phyloP scores from a whole-genome alignment of 2,329 filamentous ascomycete species.

The Plenodomus biglobosus region DNA sequence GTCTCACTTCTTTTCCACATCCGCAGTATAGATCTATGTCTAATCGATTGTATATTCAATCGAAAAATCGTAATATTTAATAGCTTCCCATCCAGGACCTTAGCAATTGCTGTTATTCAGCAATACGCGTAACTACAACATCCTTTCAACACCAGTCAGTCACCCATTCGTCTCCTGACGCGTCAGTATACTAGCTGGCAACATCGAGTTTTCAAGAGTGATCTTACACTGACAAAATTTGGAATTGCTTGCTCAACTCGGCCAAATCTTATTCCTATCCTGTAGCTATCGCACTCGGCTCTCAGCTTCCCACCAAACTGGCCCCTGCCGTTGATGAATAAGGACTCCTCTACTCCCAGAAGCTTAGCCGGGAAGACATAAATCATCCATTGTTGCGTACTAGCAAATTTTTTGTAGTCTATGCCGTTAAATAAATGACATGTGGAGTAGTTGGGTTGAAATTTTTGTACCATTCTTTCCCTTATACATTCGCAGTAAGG shows the following conservation, averaged over 20 bases:
- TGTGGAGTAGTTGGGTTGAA: constrained; percentile 45
- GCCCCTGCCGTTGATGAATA: constrained; percentile 41
- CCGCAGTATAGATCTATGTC: constrained; percentile 6
- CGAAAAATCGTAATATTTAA: constrained; percentile 26
- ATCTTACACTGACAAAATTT: constrained; percentile 53
- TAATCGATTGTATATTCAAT: constrained; percentile 23
- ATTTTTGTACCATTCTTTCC: constrained; percentile 50
- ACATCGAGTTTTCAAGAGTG: constrained; percentile 21
- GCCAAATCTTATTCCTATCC: constrained; percentile 45
- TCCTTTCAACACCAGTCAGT: not conserved
- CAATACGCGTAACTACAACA: too few relatives aligned
- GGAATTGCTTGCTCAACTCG: constrained; percentile 43
- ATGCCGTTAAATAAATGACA: constrained; percentile 46
- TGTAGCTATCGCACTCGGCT: constrained; percentile 32
- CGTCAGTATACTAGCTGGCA: constrained; percentile 24
- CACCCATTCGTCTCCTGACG: constrained; percentile 10
- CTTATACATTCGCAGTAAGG: constrained; percentile 48
- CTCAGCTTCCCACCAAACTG: constrained; percentile 34
- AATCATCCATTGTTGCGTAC: constrained; percentile 46
- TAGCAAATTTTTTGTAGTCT: constrained; percentile 44
- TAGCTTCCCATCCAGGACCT: constrained; percentile 21
- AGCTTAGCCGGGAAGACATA: constrained; percentile 48
- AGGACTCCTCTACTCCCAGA: constrained; percentile 45
- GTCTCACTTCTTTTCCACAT: constrained; percentile 12
- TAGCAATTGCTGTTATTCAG: constrained; percentile 23